Base-by-base conservation (phyloP, 257 asterid species). In the Penstemon barbatus region DNA sequence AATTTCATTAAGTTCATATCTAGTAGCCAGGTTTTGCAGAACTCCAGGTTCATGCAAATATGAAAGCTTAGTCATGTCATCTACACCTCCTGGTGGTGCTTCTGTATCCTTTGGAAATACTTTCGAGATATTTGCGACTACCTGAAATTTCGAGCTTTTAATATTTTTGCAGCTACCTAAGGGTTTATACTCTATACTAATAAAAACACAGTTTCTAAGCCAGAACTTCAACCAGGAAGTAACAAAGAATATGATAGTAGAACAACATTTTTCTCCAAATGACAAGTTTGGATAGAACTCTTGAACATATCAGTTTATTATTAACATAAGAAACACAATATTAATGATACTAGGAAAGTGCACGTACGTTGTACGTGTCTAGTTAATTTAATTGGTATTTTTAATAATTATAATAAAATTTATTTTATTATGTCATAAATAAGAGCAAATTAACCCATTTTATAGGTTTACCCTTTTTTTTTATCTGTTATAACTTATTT, bases 1-100 rank as follows among this genome's bases (percentile, higher is more conserved):
- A 73, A 94, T 94, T 80, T 94, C 99, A 78, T 94, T 94, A 42
- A 94, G 91, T 80, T 91, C 99, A 81, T 94, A 94, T 94, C 99
- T 85, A 57, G 98, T 56, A 61, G 92, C 88, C 78, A 94, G 81
- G 79, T 94, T 94, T 84, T 91, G 97, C 79, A 94, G 83, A 78
- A 94, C 99, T 59, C 98, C 99, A 60, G 99, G 99, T 77, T 94
- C 99, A 70, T 94, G 99, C 82, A 94, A 83, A 84, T 94, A 94
- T 68, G 99, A 91, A 75, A 94, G 99, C 82, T 87, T 94, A 79
- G 99, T 94, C 99, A 94, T 91, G 81, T 94, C 99, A 83, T 94
- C 99, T 57, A 87, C 97, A 77, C 99, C 99, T 71, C 97, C 99
- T 54, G 99, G 96, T 65, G 98, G 82, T 37, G 99, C 96, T 74